Evolutionary conservation across 116 monocot genomes (phyloP), one percentile per base, ranked within the genome.

Genomic region (Phalaenopsis hybrid): DNA sequence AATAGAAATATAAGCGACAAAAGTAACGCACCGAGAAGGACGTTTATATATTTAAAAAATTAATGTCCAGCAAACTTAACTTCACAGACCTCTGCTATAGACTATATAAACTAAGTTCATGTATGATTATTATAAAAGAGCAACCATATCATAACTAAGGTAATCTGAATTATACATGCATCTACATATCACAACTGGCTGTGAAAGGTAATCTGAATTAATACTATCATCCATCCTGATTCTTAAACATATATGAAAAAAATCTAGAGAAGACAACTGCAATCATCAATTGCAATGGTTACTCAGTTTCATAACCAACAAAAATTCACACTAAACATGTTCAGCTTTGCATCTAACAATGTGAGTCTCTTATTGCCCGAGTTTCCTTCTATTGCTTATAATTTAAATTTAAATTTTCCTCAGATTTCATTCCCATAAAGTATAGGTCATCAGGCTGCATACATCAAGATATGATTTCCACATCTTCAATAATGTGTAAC

Each of bases 271-370:
- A 0, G 23, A 65, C 12, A 21, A 65, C 25, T 65, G 65, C 23
- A 65, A 65, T 65, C 6, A 65, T 65, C 21, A 65, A 65, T 65
- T 65, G 65, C 65, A 65, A 65, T 65, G n/a, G 65, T 65, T 65
- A 9, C 65, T 65, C 23, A 65, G 1, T 23, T 65, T 65, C 23
- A 65, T 25, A 25, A 23, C 55, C n/a, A 65, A 25, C 65, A 65
- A 65, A 23, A 65, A 55, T 16, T 65, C 25, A 25, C 25, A 23
- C 65, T 25, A 23, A 20, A 23, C 1, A 65, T 23, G 9, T 21
- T 61, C 61, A 17, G 16, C 12, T 20, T 61, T 61, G 21, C 61
- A 61, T 51, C 61, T 61, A 61, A 18, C 21, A 61, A 61, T 20
- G 5, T 61, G 61, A 61, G 61, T 61, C 17, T 20, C 61, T 61